Conservation (phyloP, 495 filamentous ascomycete genomes). For the Xylaria nigripes region DNA sequence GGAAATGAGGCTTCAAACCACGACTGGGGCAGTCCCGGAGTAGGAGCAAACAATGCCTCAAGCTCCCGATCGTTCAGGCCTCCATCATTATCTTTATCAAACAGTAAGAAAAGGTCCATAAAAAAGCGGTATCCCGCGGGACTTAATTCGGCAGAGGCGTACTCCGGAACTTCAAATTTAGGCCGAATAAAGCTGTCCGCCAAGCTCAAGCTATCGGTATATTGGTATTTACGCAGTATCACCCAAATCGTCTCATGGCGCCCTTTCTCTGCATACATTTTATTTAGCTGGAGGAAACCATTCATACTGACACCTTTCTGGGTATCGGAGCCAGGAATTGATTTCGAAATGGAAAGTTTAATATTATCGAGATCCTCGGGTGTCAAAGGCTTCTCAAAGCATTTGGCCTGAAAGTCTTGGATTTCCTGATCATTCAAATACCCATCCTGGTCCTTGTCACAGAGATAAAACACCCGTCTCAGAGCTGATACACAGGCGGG, state of each 20-base stretch:
- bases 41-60: constrained; percentile 80
- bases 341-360: constrained; percentile 71
- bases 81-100: constrained; percentile 96
- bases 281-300: constrained; percentile 85
- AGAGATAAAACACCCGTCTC: constrained; percentile 86
- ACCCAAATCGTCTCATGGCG: constrained; percentile 99
- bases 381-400: constrained; percentile 76
- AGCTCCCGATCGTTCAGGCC: constrained; percentile 82
- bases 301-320: constrained; percentile 67
- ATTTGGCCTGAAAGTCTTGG: constrained; percentile 79
- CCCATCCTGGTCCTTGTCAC: constrained; percentile 95
- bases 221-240: constrained; percentile 90
- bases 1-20: constrained; percentile 87
- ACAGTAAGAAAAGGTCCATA: constrained; percentile 88
- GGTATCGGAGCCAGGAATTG: constrained; percentile 51
- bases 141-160: constrained; percentile 85
- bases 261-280: constrained; percentile 92
- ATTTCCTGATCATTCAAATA: constrained; percentile 86
- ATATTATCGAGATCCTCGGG: constrained; percentile 77
- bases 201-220: constrained; percentile 85
- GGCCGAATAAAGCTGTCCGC: constrained; percentile 89
- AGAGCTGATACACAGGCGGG: constrained; percentile 79
- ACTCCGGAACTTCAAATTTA: constrained; percentile 86
- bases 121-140: constrained; percentile 96
- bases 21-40: constrained; percentile 74